A percentile compares a stretch with the other conserved stretches of the same genome.
Evolutionary conservation across 768 basidiomycete genomes (phyloP).

Genomic region (Coprinopsis sp.): DNA sequence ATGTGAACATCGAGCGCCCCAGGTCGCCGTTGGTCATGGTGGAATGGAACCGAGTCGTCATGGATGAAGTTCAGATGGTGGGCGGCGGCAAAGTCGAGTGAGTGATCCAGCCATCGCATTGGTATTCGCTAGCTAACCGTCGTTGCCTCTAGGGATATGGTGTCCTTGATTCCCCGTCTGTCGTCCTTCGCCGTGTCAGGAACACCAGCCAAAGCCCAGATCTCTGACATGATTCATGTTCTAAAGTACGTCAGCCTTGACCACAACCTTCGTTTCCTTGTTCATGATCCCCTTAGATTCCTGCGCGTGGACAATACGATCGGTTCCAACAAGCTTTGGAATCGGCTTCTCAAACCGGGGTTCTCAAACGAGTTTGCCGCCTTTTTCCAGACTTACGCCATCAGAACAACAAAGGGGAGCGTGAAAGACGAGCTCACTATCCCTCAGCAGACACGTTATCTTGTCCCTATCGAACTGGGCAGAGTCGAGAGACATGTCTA

Average conservation of each 20-base stretch:
- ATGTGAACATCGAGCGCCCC: constrained; percentile 47
- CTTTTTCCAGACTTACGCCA: constrained; percentile 65
- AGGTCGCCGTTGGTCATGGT: constrained; percentile 79
- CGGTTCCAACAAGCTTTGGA: constrained; percentile 53
- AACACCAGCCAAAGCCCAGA: constrained; percentile 76
- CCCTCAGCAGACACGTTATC: constrained; percentile 72
- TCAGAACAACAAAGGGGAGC: constrained; percentile 73
- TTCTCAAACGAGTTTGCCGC: constrained; percentile 58
- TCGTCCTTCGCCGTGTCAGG: constrained; percentile 89
- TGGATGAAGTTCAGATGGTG: constrained; percentile 95
- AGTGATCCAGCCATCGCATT: constrained; percentile 22
- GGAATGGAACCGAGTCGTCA: constrained; percentile 86
- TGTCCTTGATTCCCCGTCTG: constrained; percentile 76
- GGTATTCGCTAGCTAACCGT: constrained; percentile 3
- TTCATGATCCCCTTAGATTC: constrained; percentile 56
- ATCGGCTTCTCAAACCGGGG: constrained; percentile 52
- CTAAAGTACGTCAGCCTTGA: constrained; percentile 47
- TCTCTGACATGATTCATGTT: constrained; percentile 73
- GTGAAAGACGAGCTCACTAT: constrained; percentile 78
- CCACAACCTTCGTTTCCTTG: not conserved
- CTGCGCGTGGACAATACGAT: constrained; percentile 65
- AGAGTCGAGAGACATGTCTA: constrained; percentile 83
- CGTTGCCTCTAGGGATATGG: constrained; percentile 66
- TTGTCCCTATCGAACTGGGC: constrained; percentile 76
- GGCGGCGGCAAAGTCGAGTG: constrained; percentile 79